Conservation (phyloP, 169 alveolate species). For the Eimeria falciformis region DNA sequence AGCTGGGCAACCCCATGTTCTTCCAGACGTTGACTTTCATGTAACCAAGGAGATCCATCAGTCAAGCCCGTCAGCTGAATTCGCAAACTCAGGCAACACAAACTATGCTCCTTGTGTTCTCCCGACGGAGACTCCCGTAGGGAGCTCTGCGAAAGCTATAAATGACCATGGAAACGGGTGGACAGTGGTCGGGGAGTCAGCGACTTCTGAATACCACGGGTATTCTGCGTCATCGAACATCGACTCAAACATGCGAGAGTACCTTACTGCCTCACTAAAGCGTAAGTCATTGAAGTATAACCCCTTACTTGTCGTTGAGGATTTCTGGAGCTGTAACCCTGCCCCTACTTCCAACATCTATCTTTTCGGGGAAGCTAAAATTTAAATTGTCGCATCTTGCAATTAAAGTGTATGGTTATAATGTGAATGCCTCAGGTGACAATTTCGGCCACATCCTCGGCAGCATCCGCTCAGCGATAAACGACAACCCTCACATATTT, state of each 20-base stretch:
- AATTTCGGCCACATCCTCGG: constrained; percentile 44
- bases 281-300: neutral
- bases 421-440: neutral
- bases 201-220: neutral
- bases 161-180: neutral
- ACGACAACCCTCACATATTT: constrained; percentile 15
- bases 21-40: too few relatives aligned
- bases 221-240: neutral
- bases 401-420: neutral
- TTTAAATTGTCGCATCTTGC: neutral
- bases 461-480: constrained; percentile 36
- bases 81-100: neutral
- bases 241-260: constrained; percentile 6
- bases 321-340: neutral
- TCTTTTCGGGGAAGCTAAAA: neutral
- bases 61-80: neutral
- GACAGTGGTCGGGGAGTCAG: neutral
- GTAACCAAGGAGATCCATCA: too few relatives aligned
- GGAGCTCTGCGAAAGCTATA: neutral
- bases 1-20: too few relatives aligned
- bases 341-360: neutral
- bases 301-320: neutral
- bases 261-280: constrained; percentile 4
- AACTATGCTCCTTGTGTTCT: neutral
- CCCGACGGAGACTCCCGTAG: neutral